These are phyloP conservation scores for Fagopyrum tataricum DNA, from an alignment of 148 eudicot genomes.

Conservation along the genomic window DNA sequence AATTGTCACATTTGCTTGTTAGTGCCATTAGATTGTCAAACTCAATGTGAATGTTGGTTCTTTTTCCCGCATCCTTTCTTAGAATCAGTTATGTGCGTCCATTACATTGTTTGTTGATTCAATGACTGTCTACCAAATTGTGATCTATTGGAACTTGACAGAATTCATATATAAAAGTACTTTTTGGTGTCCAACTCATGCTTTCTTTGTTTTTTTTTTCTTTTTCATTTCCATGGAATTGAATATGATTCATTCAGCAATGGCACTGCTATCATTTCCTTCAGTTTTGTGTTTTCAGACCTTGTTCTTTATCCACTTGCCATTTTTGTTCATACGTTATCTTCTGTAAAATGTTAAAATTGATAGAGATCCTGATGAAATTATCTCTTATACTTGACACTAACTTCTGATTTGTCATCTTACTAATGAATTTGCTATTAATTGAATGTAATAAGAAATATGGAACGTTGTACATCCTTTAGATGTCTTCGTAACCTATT, in stretches of 20 bases:
- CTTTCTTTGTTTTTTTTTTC: background rate
- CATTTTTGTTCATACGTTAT: background rate
- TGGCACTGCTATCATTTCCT: too few species aligned
- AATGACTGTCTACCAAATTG: background rate
- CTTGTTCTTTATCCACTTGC: too few species aligned
- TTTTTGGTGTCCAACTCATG: background rate
- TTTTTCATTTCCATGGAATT: too few species aligned
- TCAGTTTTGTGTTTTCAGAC: too few species aligned
- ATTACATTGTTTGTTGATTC: background rate
- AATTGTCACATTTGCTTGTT: background rate
- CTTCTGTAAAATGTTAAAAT: conserved; percentile 4
- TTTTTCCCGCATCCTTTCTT: background rate
- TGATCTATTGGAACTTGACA: background rate
- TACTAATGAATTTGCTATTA: background rate
- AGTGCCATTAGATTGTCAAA: background rate
- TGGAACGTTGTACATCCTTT: background rate
- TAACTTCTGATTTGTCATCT: conserved; percentile 1
- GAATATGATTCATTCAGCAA: too few species aligned
- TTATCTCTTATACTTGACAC: background rate
- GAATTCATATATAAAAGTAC: too few species aligned
- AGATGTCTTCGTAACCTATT: background rate
- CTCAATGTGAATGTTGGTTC: background rate
- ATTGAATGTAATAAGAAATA: background rate
- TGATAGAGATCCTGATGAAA: background rate
- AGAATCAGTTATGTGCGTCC: background rate